Evolutionary conservation across 106 monocot genomes (phyloP), one percentile per base, ranked within the genome.

Genomic region (Gastrodia elata): DNA sequence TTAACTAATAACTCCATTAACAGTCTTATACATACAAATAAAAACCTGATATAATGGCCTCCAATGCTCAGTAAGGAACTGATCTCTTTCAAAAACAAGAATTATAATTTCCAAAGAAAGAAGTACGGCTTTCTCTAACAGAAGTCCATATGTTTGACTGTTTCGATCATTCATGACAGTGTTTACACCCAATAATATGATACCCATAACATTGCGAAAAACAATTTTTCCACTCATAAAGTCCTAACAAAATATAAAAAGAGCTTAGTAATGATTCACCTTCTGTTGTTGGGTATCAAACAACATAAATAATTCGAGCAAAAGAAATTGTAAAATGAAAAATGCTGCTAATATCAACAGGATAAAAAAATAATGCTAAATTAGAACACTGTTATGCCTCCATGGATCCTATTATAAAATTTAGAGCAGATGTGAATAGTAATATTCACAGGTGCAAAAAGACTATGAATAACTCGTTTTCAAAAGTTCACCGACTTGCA

Each of bases 31-130:
- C n/a, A n/a, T n/a, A n/a, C n/a, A n/a, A n/a, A n/a, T 71, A 5
- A n/a, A 38, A 68, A 97, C 97, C 93, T 97, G 92, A 75, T 90
- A 97, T 40, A 97, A 71, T 41, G 97, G 97, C 30, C 97, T 83
- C 88, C 90, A 97, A 65, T 73, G 82, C 76, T 93, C 97, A 80
- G 93, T 84, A 71, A 97, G 88, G 76, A 81, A 80, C 49, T 88
- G 48, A 74, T 97, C 97, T 74, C 75, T 92, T 68, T 88, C 86
- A 48, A 88, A 78, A n/a, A 86, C 90, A 73, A 93, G 81, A 78
- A 91, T 68, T 77, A 93, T 68, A 44, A 92, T 88, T 70, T 97
- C 89, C 79, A 97, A 76, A 52, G 96, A 82, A 64, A 88, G 84
- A 56, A 84, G 83, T 9, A 97, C 83, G 42, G 86, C 84, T 77